Conservation (phyloP, 1,284 basidiomycete species). For the Leccinum solheimii region DNA sequence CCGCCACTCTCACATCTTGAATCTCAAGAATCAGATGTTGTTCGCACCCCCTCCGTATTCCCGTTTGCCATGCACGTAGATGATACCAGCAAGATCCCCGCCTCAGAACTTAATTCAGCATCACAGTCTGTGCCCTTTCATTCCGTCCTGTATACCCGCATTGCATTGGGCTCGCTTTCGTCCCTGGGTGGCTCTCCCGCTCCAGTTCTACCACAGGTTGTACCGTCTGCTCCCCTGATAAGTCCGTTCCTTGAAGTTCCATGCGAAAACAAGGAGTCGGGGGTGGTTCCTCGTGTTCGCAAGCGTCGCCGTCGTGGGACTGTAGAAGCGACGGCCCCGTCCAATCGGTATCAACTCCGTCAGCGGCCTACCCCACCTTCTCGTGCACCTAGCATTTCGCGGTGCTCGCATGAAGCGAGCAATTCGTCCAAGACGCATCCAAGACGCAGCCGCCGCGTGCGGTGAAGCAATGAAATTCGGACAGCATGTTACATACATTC, state of each 20-base stretch:
- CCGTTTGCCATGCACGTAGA: conserved; percentile 48
- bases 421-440: conserved; percentile 14
- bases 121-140: conserved; percentile 35
- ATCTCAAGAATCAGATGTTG: conserved; percentile 46
- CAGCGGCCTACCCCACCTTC: conserved; percentile 27
- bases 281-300: conserved; percentile 6
- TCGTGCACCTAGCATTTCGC: conserved; percentile 17
- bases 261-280: conserved; percentile 9
- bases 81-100: conserved; percentile 36
- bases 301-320: conserved; percentile 15
- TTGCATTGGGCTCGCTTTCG: conserved; percentile 35
- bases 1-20: conserved; percentile 26
- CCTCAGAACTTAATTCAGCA: conserved; percentile 41
- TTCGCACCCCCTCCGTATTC: conserved; percentile 54
- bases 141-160: conserved; percentile 38
- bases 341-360: conserved; percentile 33
- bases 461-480: conserved; percentile 8
- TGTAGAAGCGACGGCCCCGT: conserved; percentile 11
- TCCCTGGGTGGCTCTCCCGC: conserved; percentile 11
- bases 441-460: conserved; percentile 18
- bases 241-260: conserved; percentile 15
- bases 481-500: conserved; percentile 1
- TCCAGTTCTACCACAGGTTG: conserved; percentile 6
- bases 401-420: conserved; percentile 11
- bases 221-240: conserved; percentile 11